Evolutionary conservation across 139 green algal genomes (phyloP), one percentile per base, ranked within the genome.

Genomic region (Coccomyxa sp.): DNA sequence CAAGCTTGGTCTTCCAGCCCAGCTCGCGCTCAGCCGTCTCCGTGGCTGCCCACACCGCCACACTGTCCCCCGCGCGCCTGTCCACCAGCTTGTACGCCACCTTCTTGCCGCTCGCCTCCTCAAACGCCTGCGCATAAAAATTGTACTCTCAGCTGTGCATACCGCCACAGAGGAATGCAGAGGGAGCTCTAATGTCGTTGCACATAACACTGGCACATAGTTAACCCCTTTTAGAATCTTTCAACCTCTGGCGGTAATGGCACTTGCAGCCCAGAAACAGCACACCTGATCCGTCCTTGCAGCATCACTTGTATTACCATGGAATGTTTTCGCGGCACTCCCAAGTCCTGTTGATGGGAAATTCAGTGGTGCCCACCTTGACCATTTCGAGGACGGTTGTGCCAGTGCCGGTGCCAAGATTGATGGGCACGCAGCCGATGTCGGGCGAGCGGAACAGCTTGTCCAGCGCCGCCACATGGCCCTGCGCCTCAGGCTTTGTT

Each of bases 321-420:
- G 38, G 38, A 51, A 51, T 51, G 38, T 7, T 51, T 51, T 11
- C 3, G 38, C 38, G 7, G 38, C 38, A 51, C 7, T 51, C 7
- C 38, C 38, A 51, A 51, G 38, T 51, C 38, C 38, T 51, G 38
- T 51, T 51, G 38, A 51, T 51, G 38, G 38, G 3, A n/a, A n/a
- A 51, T 51, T 3, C 38, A 51, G 38, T 51, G 38, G 38, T 7
- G 31, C 76, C 13, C 51, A 83, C 83, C 51, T 86, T 85, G 27
- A 99, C 84, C 94, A 99, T 98, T 87, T 99, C 96, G 66, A 99
- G 88, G 57, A 99, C 97, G 10, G 94, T 96, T 12, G 94, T 96
- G 78, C 95, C 94, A 28, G 88, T 95, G 71, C 95, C 94, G 1
- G 96, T 99, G 83, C 97, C 97, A 51, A 99, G 90, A 90, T 99